Percentiles rank a stretch among this genome's conserved stretches.
phyloP scores from a whole-genome alignment of 805 yeast genomes.

The Wilhelminamyces savonicus region DNA sequence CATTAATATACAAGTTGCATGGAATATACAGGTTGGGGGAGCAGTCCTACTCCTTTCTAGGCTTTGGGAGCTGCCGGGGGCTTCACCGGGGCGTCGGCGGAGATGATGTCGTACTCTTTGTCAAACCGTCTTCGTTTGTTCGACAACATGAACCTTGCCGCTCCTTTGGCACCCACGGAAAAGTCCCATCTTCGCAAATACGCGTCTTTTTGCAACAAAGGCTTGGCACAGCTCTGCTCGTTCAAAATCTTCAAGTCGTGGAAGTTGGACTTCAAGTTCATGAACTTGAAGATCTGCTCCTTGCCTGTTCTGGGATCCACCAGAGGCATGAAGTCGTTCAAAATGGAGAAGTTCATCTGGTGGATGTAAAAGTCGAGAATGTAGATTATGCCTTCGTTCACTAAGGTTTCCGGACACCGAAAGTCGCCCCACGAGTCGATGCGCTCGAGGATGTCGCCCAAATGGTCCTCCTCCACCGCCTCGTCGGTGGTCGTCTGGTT shows the following conservation, averaged over 20 bases:
- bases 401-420: constrained; percentile 36
- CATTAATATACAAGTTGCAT: too few species aligned
- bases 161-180: constrained; percentile 30
- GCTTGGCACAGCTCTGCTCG: constrained; percentile 19
- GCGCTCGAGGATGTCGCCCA: constrained; percentile 21
- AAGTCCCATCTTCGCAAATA: constrained; percentile 43
- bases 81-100: too few species aligned
- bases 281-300: constrained; percentile 40
- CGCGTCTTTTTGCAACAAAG: constrained; percentile 35
- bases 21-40: too few species aligned
- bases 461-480: constrained; percentile 11
- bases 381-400: constrained; percentile 49
- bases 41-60: too few species aligned
- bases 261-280: constrained; percentile 38
- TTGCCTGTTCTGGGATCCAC: constrained; percentile 33
- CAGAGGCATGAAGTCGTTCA: constrained; percentile 38
- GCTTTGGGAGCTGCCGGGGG: too few species aligned
- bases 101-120: constrained; percentile 27
- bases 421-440: constrained; percentile 31
- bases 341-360: constrained; percentile 44
- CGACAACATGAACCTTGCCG: constrained; percentile 47
- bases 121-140: constrained; percentile 42
- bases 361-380: constrained; percentile 57
- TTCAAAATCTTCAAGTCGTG: constrained; percentile 31
- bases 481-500: constrained; percentile 3